Conservation (phyloP, 257 asterid species). For the Cordia subcordata region DNA sequence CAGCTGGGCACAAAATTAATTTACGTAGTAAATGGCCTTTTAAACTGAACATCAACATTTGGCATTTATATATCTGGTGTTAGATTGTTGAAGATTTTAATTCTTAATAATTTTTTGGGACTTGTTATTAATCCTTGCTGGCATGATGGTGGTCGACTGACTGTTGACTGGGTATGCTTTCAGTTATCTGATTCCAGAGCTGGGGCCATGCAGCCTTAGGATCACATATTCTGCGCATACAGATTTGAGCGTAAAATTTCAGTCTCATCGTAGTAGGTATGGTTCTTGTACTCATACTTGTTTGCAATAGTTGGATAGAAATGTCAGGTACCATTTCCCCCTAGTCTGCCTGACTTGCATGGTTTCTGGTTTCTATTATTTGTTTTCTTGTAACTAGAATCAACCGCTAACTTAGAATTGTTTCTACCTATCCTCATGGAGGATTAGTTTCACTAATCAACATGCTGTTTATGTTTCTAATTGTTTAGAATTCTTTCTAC, state of each 20-base stretch:
- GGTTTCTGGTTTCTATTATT: background rate
- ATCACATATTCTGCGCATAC: conserved; percentile 95
- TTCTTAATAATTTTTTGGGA: conserved; percentile 5
- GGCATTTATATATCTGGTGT: conserved; percentile 2
- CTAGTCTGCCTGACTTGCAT: background rate
- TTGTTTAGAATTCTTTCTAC: background rate
- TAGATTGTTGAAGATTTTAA: background rate
- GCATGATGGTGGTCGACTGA: conserved; percentile 15
- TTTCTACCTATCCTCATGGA: background rate
- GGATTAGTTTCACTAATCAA: background rate
- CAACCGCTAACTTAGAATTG: background rate
- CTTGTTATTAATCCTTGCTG: background rate
- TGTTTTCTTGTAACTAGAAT: background rate
- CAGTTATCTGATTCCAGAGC: conserved; percentile 87
- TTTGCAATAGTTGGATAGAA: no score
- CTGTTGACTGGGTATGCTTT: conserved; percentile 15
- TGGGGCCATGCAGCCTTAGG: conserved; percentile 82
- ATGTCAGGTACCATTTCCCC: no score
- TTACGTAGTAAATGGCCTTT: background rate
- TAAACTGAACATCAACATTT: no score
- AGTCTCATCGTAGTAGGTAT: conserved; percentile 65
- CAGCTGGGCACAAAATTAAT: background rate
- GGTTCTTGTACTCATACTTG: background rate
- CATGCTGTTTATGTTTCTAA: background rate
- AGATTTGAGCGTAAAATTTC: conserved; percentile 90